phyloP scores from a whole-genome alignment of 169 alveolate genomes.

The Theileria parva region DNA sequence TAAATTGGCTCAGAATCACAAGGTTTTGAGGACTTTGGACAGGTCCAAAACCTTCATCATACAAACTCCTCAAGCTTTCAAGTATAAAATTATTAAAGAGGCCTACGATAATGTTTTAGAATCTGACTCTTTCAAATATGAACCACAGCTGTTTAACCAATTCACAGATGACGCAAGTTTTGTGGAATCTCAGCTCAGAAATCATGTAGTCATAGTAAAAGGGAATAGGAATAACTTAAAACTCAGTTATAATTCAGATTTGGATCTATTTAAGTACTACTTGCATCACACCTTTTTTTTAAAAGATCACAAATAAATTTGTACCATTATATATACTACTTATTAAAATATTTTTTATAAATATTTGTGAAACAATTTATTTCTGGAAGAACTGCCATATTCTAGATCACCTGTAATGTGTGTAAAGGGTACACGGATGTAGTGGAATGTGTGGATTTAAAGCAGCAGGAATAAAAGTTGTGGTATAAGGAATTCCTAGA shows the following conservation, averaged over 20 bases:
- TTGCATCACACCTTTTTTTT: neutral
- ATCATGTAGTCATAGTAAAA: conserved; percentile 16
- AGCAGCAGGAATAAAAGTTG: neutral
- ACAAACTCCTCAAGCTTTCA: conserved; percentile 67
- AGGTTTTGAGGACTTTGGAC: conserved; percentile 20
- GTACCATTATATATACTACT: conserved; percentile 1
- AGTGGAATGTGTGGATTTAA: neutral
- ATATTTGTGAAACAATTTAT: neutral
- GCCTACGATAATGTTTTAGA: conserved; percentile 31
- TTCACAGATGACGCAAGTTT: conserved; percentile 57
- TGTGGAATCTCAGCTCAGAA: conserved; percentile 26
- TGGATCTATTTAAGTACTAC: conserved; percentile 11
- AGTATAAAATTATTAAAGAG: conserved; percentile 24
- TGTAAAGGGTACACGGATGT: neutral
- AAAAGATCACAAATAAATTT: neutral
- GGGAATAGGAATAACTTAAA: conserved; percentile 54
- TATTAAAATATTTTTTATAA: neutral
- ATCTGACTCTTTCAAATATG: neutral
- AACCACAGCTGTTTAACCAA: neutral
- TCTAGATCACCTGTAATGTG: neutral
- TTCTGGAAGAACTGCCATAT: neutral
- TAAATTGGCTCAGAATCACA: conserved; percentile 28
- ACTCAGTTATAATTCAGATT: conserved; percentile 38
- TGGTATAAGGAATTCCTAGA: neutral
- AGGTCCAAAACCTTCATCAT: conserved; percentile 33